phyloP scores from a whole-genome alignment of 352 stramenopile species.

The Hyphochytrium catenoides region DNA sequence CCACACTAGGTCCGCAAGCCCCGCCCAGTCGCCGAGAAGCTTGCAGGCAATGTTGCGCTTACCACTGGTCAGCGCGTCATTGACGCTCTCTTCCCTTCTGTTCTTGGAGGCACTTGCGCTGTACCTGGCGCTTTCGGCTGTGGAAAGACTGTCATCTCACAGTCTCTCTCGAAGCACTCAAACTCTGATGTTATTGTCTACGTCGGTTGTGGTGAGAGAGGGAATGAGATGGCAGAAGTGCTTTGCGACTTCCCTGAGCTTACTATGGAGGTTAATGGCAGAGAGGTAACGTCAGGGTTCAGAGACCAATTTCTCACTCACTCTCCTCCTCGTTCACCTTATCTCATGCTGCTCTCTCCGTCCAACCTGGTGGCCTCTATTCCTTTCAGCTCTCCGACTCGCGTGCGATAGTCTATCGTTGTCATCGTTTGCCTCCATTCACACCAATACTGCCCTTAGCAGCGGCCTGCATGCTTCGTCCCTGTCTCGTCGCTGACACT shows the following conservation, averaged over 20 bases:
- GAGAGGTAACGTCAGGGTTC: no score
- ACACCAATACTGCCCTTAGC: no score
- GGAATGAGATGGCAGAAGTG: constrained; percentile 98
- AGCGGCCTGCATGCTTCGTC: no score
- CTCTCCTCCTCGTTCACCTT: no score
- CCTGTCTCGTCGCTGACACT: no score
- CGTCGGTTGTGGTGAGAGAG: constrained; percentile 95
- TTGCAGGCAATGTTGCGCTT: constrained; percentile 87
- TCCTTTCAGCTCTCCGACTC: no score
- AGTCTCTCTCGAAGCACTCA: constrained; percentile 97
- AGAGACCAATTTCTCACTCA: no score
- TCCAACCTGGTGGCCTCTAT: no score
- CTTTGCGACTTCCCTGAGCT: constrained; percentile 98
- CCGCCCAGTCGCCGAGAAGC: constrained; percentile 90
- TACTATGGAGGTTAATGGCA: constrained; percentile 93
- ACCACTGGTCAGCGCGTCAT: constrained; percentile 97
- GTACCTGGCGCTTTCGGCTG: constrained; percentile 97
- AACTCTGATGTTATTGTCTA: constrained; percentile 98
- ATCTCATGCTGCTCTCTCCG: no score
- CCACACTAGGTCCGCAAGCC: constrained; percentile 84
- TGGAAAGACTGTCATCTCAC: constrained; percentile 99
- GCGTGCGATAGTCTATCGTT: no score
- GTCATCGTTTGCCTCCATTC: no score
- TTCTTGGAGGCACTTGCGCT: constrained; percentile 93
- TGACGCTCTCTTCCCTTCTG: constrained; percentile 95